These are phyloP conservation scores for Talaromyces thailandensis DNA, from an alignment of 495 filamentous ascomycete species.

Conservation along the genomic window DNA sequence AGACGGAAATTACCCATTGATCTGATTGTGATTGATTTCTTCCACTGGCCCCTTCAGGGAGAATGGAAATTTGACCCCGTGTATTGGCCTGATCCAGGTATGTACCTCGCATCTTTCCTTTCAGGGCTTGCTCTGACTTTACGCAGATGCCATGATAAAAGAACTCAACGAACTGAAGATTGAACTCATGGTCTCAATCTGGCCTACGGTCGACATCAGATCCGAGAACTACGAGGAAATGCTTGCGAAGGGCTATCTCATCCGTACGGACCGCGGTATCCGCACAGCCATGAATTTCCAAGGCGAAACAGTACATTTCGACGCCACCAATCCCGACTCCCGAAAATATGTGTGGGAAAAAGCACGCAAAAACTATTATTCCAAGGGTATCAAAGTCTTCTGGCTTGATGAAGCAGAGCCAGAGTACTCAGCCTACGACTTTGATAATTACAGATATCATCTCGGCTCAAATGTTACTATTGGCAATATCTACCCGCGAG, in stretches of 20 bases:
- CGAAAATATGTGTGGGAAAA: constrained; percentile 45
- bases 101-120: constrained; percentile 4
- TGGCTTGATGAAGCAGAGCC: constrained; percentile 57
- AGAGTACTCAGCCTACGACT: constrained; percentile 50
- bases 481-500: constrained; percentile 46
- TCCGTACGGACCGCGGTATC: constrained; percentile 44
- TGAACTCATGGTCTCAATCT: constrained; percentile 53
- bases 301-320: constrained; percentile 46
- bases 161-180: constrained; percentile 43
- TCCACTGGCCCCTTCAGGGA: constrained; percentile 52
- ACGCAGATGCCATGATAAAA: constrained; percentile 41
- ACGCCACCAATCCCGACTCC: constrained; percentile 45
- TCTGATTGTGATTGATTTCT: constrained; percentile 52
- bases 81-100: constrained; percentile 48
- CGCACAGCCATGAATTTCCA: constrained; percentile 42
- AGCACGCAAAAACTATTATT: constrained; percentile 45
- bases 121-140: background rate
- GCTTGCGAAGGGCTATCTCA: constrained; percentile 42
- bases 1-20: constrained; percentile 41
- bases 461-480: constrained; percentile 40
- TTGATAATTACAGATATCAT: constrained; percentile 50
- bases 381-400: constrained; percentile 47
- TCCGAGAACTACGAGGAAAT: constrained; percentile 46
- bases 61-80: constrained; percentile 49
- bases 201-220: constrained; percentile 46